Evolutionary conservation across 2,329 filamentous ascomycete genomes (phyloP), one percentile per base, ranked within the genome.

Genomic region (Fonsecaea erecta): DNA sequence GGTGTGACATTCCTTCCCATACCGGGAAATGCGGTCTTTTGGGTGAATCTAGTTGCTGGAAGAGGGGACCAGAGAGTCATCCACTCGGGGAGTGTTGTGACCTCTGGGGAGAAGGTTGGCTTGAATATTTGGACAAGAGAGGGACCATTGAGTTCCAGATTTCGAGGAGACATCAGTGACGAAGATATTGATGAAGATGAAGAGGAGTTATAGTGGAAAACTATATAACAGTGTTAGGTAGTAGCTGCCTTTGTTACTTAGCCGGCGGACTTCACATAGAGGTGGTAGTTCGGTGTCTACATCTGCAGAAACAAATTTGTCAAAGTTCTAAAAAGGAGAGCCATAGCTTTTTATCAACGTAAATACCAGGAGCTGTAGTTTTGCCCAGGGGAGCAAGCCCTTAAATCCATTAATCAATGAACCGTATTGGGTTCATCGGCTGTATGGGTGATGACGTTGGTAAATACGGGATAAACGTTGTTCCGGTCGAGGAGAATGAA

Each of bases 41-140:
- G 86, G 86, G 82, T 84, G 76, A 88, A 88, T 73, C 77, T 88
- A 63, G 77, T 82, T 46, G 53, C 16, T n/a, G 53, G 53, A 9
- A 35, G 40, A n/a, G 85, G 85, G 12, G 86, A 85, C 71, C 77
- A 80, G 63, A 85, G 88, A 75, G 86, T 83, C 32, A 85, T 86
- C 79, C 86, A 88, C 79, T 85, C 85, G 46, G 85, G 84, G 4
- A 77, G 86, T 71, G 85, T 86, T 8, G 85, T 88, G 0, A 75
- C 76, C 54, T 78, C 74, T 43, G 86, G 86, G 1, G 79, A 76
- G 43, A 88, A 88, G 77, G 80, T 88, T 62, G 86, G 86, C 0
- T 74, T 88, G 75, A 88, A 88, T 75, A 86, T 88, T 66, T 88
- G 86, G 86, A 48, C 43, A 12, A 24, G 43, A 26, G 43, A 48